These are phyloP conservation scores for Chiua virens DNA, from an alignment of 768 basidiomycete genomes.

Conservation along the genomic window DNA sequence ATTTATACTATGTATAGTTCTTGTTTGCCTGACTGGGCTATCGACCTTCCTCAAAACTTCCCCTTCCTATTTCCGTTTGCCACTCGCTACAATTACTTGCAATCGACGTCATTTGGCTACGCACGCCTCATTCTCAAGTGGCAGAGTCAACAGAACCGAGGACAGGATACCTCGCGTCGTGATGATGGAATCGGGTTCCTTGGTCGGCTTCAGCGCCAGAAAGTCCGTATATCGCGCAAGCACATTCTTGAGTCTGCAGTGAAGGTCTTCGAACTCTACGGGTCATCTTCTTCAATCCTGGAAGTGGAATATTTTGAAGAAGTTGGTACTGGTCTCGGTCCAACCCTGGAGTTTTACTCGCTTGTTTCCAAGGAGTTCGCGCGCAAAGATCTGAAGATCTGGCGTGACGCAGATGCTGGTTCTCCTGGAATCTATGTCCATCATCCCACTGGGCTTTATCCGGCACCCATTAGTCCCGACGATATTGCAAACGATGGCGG, in stretches of 20 bases:
- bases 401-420: constrained; percentile 80
- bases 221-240: constrained; percentile 93
- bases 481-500: constrained; percentile 72
- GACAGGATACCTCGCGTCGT: constrained; percentile 75
- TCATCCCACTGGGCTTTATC: constrained; percentile 86
- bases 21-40: constrained; percentile 95
- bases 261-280: constrained; percentile 96
- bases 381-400: constrained; percentile 80
- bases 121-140: constrained; percentile 93
- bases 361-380: constrained; percentile 95
- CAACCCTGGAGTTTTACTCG: constrained; percentile 98
- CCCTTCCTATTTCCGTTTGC: constrained; percentile 99
- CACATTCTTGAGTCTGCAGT: constrained; percentile 94
- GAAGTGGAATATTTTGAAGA: constrained; percentile 99
- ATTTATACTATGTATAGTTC: constrained; percentile 50
- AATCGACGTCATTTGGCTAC: constrained; percentile 97
- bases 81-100: constrained; percentile 94
- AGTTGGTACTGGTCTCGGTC: constrained; percentile 96
- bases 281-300: constrained; percentile 88
- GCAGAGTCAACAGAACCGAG: constrained; percentile 84
- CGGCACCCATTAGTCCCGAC: constrained; percentile 72
- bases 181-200: constrained; percentile 93
- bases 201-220: constrained; percentile 90
- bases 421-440: constrained; percentile 70
- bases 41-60: constrained; percentile 94